Evolutionary conservation across 2,329 filamentous ascomycete species (phyloP), one percentile per base, ranked within the genome.

Genomic region (Aspergillus niger): DNA sequence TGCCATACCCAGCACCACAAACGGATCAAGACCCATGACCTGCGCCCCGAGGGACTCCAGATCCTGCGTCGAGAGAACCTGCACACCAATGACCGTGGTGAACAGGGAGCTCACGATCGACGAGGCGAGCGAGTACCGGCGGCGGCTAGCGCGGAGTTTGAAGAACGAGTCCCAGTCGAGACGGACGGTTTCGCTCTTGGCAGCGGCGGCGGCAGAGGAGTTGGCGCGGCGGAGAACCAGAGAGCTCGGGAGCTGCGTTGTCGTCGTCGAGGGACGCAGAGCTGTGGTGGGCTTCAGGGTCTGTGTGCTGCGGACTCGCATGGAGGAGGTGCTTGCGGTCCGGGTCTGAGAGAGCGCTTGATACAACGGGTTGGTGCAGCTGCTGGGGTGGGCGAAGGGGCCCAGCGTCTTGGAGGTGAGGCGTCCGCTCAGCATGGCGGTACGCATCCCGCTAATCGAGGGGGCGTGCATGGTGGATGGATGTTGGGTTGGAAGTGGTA

Each of bases 151-250:
- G 72, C 94, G 92, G 62, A 98, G 88, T 74, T 87, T 86, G 83
- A 98, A 96, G 82, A 97, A 98, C 55, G 87, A 88, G 80, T 97
- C 89, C 94, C 94, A 98, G 79, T 92, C 86, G 44, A 93, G 85
- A n/a, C 76, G 72, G 38, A 76, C 66, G 57, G 70, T 65, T 57
- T 74, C 68, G 17, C 76, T 60, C 10, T 76, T 65, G 4, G 59
- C 48, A n/a, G 68, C 53, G 26, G 69, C 56, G 20, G 68, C 53
- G 26, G 69, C 55, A 17, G 71, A 72, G 22, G 72, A 75, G 48
- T 75, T 71, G 13, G 66, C 51, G 20, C 73, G 73, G 48, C 44
- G 22, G 59, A 60, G 30, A 59, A 57, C 28, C 50, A 57, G 59
- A 15, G 60, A 59, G 43, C 44, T 28, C 24, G 60, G 26, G n/a